Evolutionary conservation across 805 yeast genomes (phyloP).

Genomic region (Starmerella bombi): DNA sequence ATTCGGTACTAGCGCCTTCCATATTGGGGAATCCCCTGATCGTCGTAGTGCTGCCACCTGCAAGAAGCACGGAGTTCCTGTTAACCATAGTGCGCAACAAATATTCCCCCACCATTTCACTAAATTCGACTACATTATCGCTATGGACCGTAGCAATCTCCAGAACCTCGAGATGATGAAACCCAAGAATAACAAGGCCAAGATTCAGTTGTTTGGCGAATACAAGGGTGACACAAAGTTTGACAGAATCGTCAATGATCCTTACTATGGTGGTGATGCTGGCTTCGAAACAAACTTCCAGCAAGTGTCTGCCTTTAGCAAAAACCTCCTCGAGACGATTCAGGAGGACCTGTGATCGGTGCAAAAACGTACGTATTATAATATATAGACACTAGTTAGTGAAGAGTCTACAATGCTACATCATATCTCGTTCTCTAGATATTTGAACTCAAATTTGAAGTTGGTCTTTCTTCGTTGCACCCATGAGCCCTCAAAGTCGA

Average conservation of each 20-base stretch:
- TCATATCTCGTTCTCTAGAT: slow-evolving; percentile 31
- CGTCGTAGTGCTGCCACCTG: slow-evolving; percentile 58
- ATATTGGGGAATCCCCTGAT: slow-evolving; percentile 74
- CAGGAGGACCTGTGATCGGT: slow-evolving; percentile 3
- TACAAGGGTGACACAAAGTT: slow-evolving; percentile 47
- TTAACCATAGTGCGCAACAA: slow-evolving; percentile 63
- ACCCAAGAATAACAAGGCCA: slow-evolving; percentile 40
- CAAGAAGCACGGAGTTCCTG: slow-evolving; percentile 55
- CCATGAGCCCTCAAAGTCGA: slow-evolving; percentile 69
- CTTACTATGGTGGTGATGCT: slow-evolving; percentile 76
- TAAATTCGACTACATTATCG: slow-evolving; percentile 44
- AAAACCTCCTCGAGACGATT: slow-evolving; percentile 42
- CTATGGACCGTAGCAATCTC: slow-evolving; percentile 40
- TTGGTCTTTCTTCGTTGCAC: slow-evolving; percentile 46
- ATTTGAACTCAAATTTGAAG: slow-evolving; percentile 39
- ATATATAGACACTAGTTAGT: background rate
- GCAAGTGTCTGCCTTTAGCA: slow-evolving; percentile 64
- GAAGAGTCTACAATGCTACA: background rate
- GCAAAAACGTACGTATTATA: background rate
- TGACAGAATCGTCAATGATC: slow-evolving; percentile 62
- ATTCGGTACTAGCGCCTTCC: slow-evolving; percentile 80
- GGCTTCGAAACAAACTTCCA: slow-evolving; percentile 72
- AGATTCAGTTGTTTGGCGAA: slow-evolving; percentile 62
- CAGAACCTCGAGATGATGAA: slow-evolving; percentile 27
- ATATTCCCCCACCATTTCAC: slow-evolving; percentile 56